Evolutionary conservation across 202 grass and related monocot genomes (phyloP).

Genomic region (Saccharum hybrid): DNA sequence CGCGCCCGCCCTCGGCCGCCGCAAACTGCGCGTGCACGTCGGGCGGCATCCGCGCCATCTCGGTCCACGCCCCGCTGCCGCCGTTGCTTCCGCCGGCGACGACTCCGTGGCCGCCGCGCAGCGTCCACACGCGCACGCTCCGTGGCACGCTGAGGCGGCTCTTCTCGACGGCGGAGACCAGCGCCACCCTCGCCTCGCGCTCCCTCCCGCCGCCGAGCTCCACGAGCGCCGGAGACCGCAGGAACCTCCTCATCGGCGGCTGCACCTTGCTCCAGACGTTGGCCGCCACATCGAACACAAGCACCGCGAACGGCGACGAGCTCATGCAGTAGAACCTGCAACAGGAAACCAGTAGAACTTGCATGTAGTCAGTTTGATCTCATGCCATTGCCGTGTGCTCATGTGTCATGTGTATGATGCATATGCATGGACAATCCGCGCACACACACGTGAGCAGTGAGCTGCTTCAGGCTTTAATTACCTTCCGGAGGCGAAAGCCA

Average conservation of each 20-base stretch:
- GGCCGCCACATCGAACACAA: slow-evolving; percentile 63
- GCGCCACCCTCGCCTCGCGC: slow-evolving; percentile 57
- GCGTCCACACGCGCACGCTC: slow-evolving; percentile 84
- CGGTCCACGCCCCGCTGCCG: slow-evolving; percentile 55
- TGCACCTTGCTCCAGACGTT: slow-evolving; percentile 89
- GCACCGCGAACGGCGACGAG: slow-evolving; percentile 71
- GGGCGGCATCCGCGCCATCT: slow-evolving; percentile 76
- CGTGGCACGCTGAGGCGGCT: slow-evolving; percentile 85
- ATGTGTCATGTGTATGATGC: neutral
- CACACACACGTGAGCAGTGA: neutral
- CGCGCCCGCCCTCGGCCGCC: slow-evolving; percentile 53
- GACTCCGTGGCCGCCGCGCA: slow-evolving; percentile 44
- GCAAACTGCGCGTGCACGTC: slow-evolving; percentile 74
- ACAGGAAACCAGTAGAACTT: neutral
- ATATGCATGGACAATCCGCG: neutral
- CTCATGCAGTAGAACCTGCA: slow-evolving; percentile 94
- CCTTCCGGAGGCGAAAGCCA: slow-evolving; percentile 62
- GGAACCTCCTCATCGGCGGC: slow-evolving; percentile 88
- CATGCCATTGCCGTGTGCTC: neutral
- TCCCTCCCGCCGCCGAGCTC: slow-evolving; percentile 60
- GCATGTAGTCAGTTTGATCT: neutral
- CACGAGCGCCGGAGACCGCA: slow-evolving; percentile 73
- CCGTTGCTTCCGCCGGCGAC: slow-evolving; percentile 8
- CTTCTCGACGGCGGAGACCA: slow-evolving; percentile 87
- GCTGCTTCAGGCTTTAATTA: neutral